A percentile compares a stretch with the other conserved stretches of the same genome.
phyloP scores from a whole-genome alignment of 768 basidiomycete species.

The Leccinum disarticulatum region DNA sequence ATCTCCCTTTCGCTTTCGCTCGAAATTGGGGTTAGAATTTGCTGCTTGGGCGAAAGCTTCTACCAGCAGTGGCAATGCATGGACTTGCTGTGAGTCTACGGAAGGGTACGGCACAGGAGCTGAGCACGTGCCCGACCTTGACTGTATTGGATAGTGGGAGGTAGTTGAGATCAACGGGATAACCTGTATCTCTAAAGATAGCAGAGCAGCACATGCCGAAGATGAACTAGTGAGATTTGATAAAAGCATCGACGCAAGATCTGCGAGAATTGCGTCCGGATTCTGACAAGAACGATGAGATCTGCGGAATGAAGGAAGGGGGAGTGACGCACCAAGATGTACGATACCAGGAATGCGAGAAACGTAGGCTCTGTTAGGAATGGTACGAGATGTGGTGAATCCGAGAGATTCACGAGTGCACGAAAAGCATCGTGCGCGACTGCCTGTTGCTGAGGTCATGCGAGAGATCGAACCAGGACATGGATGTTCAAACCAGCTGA shows the following conservation, averaged over 20 bases:
- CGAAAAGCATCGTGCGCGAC: conserved; percentile 94
- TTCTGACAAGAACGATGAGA: conserved; percentile 50
- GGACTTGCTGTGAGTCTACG: conserved; percentile 49
- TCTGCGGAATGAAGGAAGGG: conserved; percentile 4
- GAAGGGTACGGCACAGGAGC: conserved; percentile 71
- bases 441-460: conserved; percentile 46
- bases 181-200: conserved; percentile 65
- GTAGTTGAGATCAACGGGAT: conserved; percentile 42
- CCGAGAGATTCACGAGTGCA: conserved; percentile 91
- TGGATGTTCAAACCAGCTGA: conserved; percentile 60
- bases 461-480: conserved; percentile 11
- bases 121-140: conserved; percentile 76
- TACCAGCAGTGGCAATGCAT: conserved; percentile 78
- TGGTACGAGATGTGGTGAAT: conserved; percentile 66
- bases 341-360: conserved; percentile 80
- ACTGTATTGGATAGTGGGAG: conserved; percentile 69
- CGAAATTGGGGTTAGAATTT: conserved; percentile 47
- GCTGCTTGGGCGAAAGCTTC: conserved; percentile 87
- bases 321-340: conserved; percentile 73
- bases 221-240: conserved; percentile 89
- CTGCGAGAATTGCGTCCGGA: conserved; percentile 86
- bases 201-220: conserved; percentile 59
- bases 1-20: conserved; percentile 65
- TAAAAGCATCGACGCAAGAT: conserved; percentile 94
- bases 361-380: conserved; percentile 72